Percentiles rank a stretch among this genome's conserved stretches.
Conservation (phyloP, 2,329 filamentous ascomycete species). For the Ophiostoma pallidulum region DNA sequence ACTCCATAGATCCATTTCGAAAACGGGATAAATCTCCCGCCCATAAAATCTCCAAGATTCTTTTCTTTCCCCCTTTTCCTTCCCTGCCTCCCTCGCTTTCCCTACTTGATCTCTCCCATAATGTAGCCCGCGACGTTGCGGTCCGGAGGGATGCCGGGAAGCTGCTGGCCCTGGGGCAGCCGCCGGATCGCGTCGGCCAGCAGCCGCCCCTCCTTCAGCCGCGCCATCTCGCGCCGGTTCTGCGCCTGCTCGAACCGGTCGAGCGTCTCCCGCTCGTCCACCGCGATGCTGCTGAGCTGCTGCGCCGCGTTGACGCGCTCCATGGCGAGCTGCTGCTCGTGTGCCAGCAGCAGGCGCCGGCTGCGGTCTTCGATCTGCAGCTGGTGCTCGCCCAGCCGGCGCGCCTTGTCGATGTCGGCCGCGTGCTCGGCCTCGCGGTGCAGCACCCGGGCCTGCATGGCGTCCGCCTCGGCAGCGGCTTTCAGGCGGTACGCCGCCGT, state of each 20-base stretch:
- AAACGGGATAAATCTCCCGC: no score
- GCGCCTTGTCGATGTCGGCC: constrained; percentile 33
- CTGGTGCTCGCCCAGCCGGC: constrained; percentile 38
- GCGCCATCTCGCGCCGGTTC: constrained; percentile 34
- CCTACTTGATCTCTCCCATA: constrained; percentile 41
- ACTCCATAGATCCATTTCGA: background rate
- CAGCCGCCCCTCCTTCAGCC: constrained; percentile 42
- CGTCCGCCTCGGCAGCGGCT: constrained; percentile 1
- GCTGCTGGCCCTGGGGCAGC: constrained; percentile 27
- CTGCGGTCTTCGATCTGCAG: constrained; percentile 34
- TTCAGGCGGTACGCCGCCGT: background rate
- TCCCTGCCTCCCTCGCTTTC: background rate
- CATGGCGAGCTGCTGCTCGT: constrained; percentile 37
- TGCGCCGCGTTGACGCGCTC: constrained; percentile 40
- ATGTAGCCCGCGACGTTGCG: constrained; percentile 46
- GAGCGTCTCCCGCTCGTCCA: constrained; percentile 42
- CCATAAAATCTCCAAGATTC: no score
- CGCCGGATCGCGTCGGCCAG: constrained; percentile 35
- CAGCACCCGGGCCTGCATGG: constrained; percentile 3
- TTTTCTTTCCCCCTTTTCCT: no score
- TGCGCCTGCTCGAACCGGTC: constrained; percentile 38
- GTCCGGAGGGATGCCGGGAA: constrained; percentile 21
- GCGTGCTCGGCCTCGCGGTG: constrained; percentile 31
- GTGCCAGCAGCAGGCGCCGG: constrained; percentile 37
- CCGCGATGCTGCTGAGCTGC: constrained; percentile 38